Conservation (phyloP, 495 filamentous ascomycete genomes). For the Neurospora sp. region DNA sequence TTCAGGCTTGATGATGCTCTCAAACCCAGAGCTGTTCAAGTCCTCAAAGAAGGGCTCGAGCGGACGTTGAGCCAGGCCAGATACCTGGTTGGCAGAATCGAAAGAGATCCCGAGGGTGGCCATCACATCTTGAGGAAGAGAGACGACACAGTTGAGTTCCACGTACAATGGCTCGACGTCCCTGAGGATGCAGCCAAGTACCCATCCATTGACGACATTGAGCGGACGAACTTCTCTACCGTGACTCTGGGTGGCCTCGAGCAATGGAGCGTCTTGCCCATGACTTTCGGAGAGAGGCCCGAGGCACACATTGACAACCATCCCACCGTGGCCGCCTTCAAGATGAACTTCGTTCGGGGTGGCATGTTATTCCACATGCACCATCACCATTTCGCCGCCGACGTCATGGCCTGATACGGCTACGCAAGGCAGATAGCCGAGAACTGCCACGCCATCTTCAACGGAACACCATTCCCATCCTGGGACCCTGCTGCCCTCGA, state of each 20-base stretch:
- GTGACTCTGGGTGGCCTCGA: conserved; percentile 20
- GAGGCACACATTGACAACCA: conserved; percentile 25
- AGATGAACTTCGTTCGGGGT: conserved; percentile 33
- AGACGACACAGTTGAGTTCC: conserved; percentile 29
- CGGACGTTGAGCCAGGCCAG: conserved; percentile 31
- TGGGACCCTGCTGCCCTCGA: conserved; percentile 29
- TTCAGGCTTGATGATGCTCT: conserved; percentile 28
- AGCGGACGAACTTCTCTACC: conserved; percentile 20
- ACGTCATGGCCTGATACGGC: conserved; percentile 33
- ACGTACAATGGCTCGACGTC: conserved; percentile 32
- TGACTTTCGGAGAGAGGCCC: conserved; percentile 33
- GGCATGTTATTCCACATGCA: conserved; percentile 35
- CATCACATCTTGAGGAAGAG: conserved; percentile 33
- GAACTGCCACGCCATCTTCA: conserved; percentile 28
- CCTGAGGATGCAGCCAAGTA: conserved; percentile 15
- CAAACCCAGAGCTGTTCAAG: conserved; percentile 13
- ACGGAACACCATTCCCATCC: conserved; percentile 18
- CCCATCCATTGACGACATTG: conserved; percentile 23
- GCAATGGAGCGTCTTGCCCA: conserved; percentile 23
- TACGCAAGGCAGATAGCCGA: conserved; percentile 33
- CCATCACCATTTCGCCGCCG: conserved; percentile 34
- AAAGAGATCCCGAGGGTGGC: conserved; percentile 23
- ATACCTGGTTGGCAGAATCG: conserved; percentile 35
- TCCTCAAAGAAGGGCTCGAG: conserved; percentile 29
- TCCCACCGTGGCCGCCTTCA: conserved; percentile 29